Base-by-base conservation (phyloP, 2,329 filamentous ascomycete species). In the Didymella exigua region DNA sequence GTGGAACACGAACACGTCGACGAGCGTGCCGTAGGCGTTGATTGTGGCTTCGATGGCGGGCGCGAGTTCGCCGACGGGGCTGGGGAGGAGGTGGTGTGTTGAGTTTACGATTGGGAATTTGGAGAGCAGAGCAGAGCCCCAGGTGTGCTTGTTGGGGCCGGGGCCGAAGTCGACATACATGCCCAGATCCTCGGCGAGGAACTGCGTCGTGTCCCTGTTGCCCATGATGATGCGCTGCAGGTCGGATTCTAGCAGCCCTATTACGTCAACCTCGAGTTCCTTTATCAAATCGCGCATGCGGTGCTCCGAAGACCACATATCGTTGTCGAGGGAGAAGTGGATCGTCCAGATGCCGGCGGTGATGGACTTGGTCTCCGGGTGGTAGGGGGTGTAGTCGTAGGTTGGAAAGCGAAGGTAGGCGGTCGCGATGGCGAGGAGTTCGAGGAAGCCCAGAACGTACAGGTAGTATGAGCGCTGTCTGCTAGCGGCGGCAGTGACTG, bases 141-240 rank as follows among this genome's bases (percentile, higher is more conserved):
- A 99, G 0, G 95, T 99, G 79, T 99, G 95, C 79, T 98, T 99
- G 83, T 99, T 96, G 6, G 95, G 95, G 2, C 95, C 95, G 26
- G 95, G 95, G 50, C 95, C 95, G 69, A 92, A 97, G 78, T 99
- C 95, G 44, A 96, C 93, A 71, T 97, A 99, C 95, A 99, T 99
- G 66, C 95, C 95, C 10, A 99, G 84, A 63, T 99, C 93, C 74
- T 98, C 93, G 18, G 95, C 93, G 8, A 99, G 84, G 77, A 91
- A 96, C 73, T 98, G 95, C 1, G 95, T 97, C 8, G 91, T 89
- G 73, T 99, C 95, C 63, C 95, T 89, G 78, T 98, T 99, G 69
- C 95, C 95, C 95, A 98, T 99, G 80, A 99, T 99, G 78, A 99
- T 96, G 65, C 93, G 90, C 78, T 99, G 95, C 30, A 91, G 84